phyloP scores from a whole-genome alignment of 441 rosid species.

The Gossypium aridum region DNA sequence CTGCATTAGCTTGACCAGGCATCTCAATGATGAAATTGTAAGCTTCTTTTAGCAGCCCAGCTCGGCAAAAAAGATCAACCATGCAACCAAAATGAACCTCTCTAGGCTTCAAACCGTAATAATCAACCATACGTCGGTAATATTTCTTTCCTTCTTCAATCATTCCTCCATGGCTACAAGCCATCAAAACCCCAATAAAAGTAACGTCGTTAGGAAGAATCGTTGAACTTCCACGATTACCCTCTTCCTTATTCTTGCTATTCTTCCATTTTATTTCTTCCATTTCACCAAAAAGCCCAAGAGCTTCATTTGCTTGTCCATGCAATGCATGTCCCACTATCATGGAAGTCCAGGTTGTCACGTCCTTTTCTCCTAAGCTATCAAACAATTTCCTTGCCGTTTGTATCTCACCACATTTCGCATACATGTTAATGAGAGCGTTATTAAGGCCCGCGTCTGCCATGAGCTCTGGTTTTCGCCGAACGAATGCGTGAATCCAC shows the following conservation, averaged over 20 bases:
- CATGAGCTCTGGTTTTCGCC: constrained; percentile 17
- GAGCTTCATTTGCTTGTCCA: constrained; percentile 34
- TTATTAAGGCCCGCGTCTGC: constrained; percentile 12
- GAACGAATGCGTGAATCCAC: constrained; percentile 21
- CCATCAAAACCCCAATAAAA: constrained; percentile 37
- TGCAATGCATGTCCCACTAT: constrained; percentile 32
- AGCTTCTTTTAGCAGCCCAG: constrained; percentile 33
- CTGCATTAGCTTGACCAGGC: constrained; percentile 26
- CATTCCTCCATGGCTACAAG: constrained; percentile 37
- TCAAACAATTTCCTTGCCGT: constrained; percentile 29
- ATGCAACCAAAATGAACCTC: constrained; percentile 35
- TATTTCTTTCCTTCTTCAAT: constrained; percentile 31
- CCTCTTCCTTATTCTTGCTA: neutral
- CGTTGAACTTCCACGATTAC: neutral
- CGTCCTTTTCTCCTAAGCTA: constrained; percentile 27
- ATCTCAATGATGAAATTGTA: constrained; percentile 22
- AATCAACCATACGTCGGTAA: constrained; percentile 28
- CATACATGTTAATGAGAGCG: constrained; percentile 37
- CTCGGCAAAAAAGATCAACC: constrained; percentile 31
- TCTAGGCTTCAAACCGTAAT: constrained; percentile 35
- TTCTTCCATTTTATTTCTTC: constrained; percentile 5
- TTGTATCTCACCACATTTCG: constrained; percentile 33
- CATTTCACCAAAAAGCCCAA: constrained; percentile 29
- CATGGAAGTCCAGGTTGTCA: constrained; percentile 40
- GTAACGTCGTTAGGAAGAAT: constrained; percentile 35